Evolutionary conservation across 768 basidiomycete species (phyloP), one percentile per base, ranked within the genome.

Genomic region (Steccherinum ochraceum): DNA sequence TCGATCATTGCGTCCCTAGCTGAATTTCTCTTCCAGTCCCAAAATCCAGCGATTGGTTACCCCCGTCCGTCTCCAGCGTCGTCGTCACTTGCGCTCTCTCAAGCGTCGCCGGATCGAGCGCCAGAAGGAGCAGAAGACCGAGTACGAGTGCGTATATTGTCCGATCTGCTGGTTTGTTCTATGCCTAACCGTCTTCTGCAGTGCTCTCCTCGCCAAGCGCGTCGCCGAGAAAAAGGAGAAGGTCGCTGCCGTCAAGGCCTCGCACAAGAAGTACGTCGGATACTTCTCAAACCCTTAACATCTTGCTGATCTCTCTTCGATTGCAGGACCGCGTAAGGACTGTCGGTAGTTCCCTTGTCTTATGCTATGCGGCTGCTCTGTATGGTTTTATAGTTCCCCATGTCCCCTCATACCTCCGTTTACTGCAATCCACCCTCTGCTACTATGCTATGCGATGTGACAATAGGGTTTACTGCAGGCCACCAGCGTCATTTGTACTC

Each of bases 11-110:
- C 30, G n/a, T 24, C 7, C 24, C n/a, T 50, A 21, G 26, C 24
- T 40, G 44, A 5, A 24, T 47, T 52, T 19, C n/a, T 10, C 47
- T 39, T 18, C 40, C 12, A 92, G 91, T 61, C 93, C 94, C 64
- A 95, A 95, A 78, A 96, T 97, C 69, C 93, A 96, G 74, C 84
- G 94, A 65, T 83, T 97, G 54, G 93, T 97, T 61, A 97, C 93
- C 44, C 94, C 94, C 61, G 66, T 89, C 64, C 90, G 93, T 64
- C 88, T 97, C 65, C 95, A 99, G 74, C 90, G 93, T 72, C 88
- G 92, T 71, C 89, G 95, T 61, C 93, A 90, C 77, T 82, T 95
- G 65, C 83, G 74, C 58, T 80, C 92, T 43, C 81, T 97, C 75
- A 87, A 92, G 73, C 83, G 86, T 67, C 82, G 91, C 71, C 83